Base-by-base conservation (phyloP, 2,329 filamentous ascomycete species). In the Cladosporium sp. region DNA sequence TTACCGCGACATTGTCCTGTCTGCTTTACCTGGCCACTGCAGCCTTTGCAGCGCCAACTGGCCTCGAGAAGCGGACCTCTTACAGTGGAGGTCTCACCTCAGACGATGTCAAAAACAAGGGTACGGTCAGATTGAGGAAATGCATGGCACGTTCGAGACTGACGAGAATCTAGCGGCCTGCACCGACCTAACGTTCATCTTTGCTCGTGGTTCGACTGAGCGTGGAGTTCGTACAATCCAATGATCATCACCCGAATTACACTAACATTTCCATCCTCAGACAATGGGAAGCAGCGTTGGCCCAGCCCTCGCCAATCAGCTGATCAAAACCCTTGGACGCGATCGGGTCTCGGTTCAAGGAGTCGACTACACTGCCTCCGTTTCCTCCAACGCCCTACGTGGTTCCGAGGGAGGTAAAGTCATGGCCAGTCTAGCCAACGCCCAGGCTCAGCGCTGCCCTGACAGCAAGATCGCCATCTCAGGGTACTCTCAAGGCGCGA, bases 201-300 rank as follows among this genome's bases (percentile, higher is more conserved):
- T 77, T 55, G 78, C 78, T n/a, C 72, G 78, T 12, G 78, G 78
- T 8, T 79, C 78, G 4, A 73, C 70, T 6, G 76, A 80, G 62
- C 29, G 53, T 1, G 77, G 76, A 35, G 20, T 46, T 18, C 1
- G 43, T 38, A 16, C n/a, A n/a, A 4, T 35, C 4, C 30, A 5
- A 38, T 13, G 32, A 38, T 30, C 8, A n/a, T 25, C 2, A 22
- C n/a, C n/a, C 2, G 18, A 15, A 19, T 19, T 29, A 5, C 6
- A 12, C 29, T 43, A 29, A 33, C 29, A 15, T 19, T 9, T 27
- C 22, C 22, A n/a, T 4, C 33, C 7, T 16, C 18, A 38, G 33
- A 80, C 78, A 54, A 73, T 81, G 43, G 78, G 78, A 18, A 59
- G 59, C 18, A 54, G 73, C 7, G 67, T 72, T 1, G 78, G 78